Percentiles rank a stretch among this genome's conserved stretches.
Conservation (phyloP, 2,329 filamentous ascomycete species). For the Teratosphaeria destructans region DNA sequence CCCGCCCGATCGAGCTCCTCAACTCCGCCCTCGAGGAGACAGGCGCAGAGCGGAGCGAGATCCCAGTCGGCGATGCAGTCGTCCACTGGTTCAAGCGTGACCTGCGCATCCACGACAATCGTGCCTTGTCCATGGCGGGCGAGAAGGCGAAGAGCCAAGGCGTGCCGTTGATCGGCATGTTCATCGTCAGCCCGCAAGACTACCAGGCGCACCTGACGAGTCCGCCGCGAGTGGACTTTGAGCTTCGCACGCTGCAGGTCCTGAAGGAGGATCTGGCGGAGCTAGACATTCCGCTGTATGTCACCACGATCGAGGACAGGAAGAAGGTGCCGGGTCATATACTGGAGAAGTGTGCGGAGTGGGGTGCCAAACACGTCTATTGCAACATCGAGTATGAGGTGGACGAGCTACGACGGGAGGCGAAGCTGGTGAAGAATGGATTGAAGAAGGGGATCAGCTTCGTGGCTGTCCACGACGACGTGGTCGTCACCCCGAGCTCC, state of each 20-base stretch:
- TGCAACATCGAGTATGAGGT: slow-evolving; percentile 88
- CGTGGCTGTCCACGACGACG: slow-evolving; percentile 68
- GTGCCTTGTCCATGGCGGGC: slow-evolving; percentile 55
- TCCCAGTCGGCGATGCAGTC: slow-evolving; percentile 51
- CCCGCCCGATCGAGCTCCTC: slow-evolving; percentile 63
- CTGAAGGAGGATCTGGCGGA: slow-evolving; percentile 57
- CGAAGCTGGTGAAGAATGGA: slow-evolving; percentile 50
- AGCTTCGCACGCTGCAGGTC: slow-evolving; percentile 57
- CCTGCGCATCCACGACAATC: slow-evolving; percentile 64
- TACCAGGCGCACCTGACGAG: slow-evolving; percentile 69
- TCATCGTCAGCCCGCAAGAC: slow-evolving; percentile 73
- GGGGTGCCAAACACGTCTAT: slow-evolving; percentile 65
- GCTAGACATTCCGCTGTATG: slow-evolving; percentile 66
- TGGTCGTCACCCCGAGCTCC: slow-evolving; percentile 65
- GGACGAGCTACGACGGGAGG: slow-evolving; percentile 74
- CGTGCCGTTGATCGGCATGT: slow-evolving; percentile 65
- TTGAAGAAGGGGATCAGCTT: slow-evolving; percentile 56
- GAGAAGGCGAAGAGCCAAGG: slow-evolving; percentile 55
- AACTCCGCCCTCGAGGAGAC: slow-evolving; percentile 53
- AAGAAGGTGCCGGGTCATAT: slow-evolving; percentile 52
- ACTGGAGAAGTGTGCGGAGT: slow-evolving; percentile 55
- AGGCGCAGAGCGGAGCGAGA: slow-evolving; percentile 38
- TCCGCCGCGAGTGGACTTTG: slow-evolving; percentile 68
- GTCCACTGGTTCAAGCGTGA: slow-evolving; percentile 91
- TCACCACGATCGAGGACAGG: slow-evolving; percentile 60